These are phyloP conservation scores for Chionographis japonica DNA, from an alignment of 106 monocot genomes.

Conservation along the genomic window DNA sequence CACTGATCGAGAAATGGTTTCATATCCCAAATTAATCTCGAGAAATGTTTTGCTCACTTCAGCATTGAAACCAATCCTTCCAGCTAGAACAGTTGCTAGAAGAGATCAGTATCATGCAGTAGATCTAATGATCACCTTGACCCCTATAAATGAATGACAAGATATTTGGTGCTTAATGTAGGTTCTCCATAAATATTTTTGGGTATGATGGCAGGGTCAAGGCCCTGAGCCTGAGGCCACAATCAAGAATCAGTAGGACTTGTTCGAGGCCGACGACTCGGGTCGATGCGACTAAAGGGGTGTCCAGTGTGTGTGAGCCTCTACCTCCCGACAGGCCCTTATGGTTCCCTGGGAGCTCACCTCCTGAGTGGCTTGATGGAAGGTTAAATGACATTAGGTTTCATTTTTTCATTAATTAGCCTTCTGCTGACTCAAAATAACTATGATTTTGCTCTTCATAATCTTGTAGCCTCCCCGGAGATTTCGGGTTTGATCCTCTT, in stretches of 20 bases:
- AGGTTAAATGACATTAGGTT: conserved; percentile 30
- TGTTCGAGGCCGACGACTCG: conserved; percentile 13
- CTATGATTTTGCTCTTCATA: background rate
- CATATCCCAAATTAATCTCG: background rate
- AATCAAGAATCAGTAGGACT: background rate
- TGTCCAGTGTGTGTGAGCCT: conserved; percentile 80
- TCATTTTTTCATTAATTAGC: background rate
- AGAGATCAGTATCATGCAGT: no score
- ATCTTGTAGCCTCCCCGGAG: conserved; percentile 69
- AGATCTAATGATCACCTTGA: background rate
- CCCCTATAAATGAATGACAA: no score
- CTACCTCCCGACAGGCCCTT: conserved; percentile 82
- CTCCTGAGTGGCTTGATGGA: conserved; percentile 94
- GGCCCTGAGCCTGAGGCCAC: background rate
- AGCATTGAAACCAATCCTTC: no score
- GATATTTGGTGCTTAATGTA: background rate
- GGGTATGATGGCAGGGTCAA: conserved; percentile 4
- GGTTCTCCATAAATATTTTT: background rate
- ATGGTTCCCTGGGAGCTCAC: conserved; percentile 91
- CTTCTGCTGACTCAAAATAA: background rate
- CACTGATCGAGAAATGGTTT: no score
- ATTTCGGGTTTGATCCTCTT: conserved; percentile 90
- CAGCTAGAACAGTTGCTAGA: background rate
- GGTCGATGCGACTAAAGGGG: conserved; percentile 52
- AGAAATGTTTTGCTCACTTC: background rate